Percentiles rank a stretch among this genome's conserved stretches.
These are phyloP conservation scores for Cylindrotheca closterium DNA, from an alignment of 108 stramenopile species.

Conservation along the genomic window DNA sequence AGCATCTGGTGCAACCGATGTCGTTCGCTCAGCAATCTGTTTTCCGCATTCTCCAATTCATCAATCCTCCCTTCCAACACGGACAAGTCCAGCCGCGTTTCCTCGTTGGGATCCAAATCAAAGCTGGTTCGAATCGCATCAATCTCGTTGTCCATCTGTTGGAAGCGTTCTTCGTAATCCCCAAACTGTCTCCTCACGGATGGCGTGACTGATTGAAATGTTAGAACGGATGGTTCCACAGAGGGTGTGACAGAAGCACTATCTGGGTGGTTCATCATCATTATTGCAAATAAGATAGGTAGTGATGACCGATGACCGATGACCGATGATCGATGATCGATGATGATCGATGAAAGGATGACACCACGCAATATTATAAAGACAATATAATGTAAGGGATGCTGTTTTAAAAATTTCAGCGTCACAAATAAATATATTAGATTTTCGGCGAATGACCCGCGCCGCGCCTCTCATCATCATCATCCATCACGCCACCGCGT, in stretches of 20 bases:
- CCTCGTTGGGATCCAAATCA: not conserved
- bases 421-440: no score
- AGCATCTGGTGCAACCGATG: not conserved
- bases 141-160: not conserved
- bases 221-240: no score
- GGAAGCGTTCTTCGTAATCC: not conserved
- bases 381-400: no score
- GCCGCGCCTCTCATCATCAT: no score
- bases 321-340: not conserved
- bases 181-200: not conserved
- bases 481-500: no score
- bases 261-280: not conserved
- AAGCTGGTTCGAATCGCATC: not conserved
- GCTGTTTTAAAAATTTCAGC: no score
- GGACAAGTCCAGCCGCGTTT: not conserved
- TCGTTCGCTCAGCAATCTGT: not conserved
- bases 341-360: not conserved
- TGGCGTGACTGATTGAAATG: no score
- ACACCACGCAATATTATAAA: not conserved
- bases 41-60: not conserved
- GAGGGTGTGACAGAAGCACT: not conserved
- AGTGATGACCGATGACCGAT: not conserved
- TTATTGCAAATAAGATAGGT: not conserved
- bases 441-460: no score
- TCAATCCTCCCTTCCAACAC: not conserved